These are phyloP conservation scores for Auricularia sp. DNA, from an alignment of 768 basidiomycete genomes.

Conservation along the genomic window DNA sequence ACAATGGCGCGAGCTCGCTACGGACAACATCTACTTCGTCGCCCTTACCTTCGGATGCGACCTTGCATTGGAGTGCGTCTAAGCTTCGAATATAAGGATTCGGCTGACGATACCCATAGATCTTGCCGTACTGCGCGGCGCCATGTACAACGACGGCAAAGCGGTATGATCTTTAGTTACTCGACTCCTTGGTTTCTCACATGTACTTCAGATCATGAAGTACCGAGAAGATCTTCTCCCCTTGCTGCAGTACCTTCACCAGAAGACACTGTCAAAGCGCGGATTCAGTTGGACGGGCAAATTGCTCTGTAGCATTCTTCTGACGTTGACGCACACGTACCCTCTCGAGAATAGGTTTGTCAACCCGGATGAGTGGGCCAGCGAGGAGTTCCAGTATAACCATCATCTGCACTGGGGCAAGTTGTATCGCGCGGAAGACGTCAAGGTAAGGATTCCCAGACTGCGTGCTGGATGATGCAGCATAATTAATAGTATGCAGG, in stretches of 20 bases:
- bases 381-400: constrained; percentile 56
- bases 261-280: constrained; percentile 68
- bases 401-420: constrained; percentile 79
- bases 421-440: constrained; percentile 56
- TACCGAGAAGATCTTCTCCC: constrained; percentile 54
- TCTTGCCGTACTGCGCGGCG: constrained; percentile 66
- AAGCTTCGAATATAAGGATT: not conserved
- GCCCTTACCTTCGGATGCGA: constrained; percentile 70
- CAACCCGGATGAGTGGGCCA: constrained; percentile 66
- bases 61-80: constrained; percentile 74
- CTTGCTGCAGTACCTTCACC: constrained; percentile 52
- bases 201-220: constrained; percentile 42
- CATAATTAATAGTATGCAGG: constrained; percentile 24
- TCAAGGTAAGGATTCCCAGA: constrained; percentile 39
- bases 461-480: constrained; percentile 1
- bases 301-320: constrained; percentile 57
- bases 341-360: constrained; percentile 73
- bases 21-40: constrained; percentile 61
- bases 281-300: constrained; percentile 78
- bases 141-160: constrained; percentile 62
- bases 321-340: constrained; percentile 73
- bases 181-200: not conserved
- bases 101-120: constrained; percentile 30
- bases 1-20: constrained; percentile 72
- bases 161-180: constrained; percentile 33